A percentile compares a stretch with the other conserved stretches of the same genome.
Conservation (phyloP, 1,284 basidiomycete genomes). For the Leccinum colubrinum region DNA sequence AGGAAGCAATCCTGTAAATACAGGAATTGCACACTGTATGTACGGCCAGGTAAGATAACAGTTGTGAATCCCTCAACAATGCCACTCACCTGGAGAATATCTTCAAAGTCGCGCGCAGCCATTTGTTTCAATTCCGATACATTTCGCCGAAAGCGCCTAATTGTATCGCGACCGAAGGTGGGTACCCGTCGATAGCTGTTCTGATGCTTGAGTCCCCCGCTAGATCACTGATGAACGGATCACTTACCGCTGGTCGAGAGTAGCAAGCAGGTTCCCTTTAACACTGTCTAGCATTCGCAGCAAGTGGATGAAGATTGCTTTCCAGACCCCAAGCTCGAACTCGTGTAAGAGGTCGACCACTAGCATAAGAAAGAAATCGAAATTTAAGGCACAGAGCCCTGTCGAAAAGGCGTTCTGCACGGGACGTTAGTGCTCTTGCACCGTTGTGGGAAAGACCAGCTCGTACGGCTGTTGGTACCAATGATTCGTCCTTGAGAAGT, state of each 20-base stretch:
- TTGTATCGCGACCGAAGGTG: too few species aligned
- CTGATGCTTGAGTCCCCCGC: neutral
- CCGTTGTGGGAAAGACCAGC: neutral
- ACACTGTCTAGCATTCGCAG: neutral
- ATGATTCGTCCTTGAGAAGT: neutral
- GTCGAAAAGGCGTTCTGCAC: neutral
- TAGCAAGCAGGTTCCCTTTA: neutral
- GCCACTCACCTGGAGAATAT: neutral
- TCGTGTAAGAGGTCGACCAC: neutral
- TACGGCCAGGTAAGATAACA: neutral
- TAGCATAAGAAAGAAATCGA: neutral
- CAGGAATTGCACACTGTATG: neutral
- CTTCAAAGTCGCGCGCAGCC: too few species aligned
- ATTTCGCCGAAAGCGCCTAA: too few species aligned
- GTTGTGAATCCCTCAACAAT: neutral
- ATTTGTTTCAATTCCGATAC: too few species aligned
- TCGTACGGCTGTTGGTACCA: neutral
- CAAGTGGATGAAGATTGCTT: neutral
- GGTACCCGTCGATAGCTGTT: too few species aligned
- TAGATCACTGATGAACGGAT: neutral
- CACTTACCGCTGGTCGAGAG: neutral
- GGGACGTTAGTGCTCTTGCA: neutral
- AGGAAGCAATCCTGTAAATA: too few species aligned
- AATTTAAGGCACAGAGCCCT: neutral
- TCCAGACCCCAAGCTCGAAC: neutral